Percentiles rank a stretch among this genome's conserved stretches.
These are phyloP conservation scores for Aspergillus ruber DNA, from an alignment of 2,329 filamentous ascomycete genomes.

Conservation along the genomic window DNA sequence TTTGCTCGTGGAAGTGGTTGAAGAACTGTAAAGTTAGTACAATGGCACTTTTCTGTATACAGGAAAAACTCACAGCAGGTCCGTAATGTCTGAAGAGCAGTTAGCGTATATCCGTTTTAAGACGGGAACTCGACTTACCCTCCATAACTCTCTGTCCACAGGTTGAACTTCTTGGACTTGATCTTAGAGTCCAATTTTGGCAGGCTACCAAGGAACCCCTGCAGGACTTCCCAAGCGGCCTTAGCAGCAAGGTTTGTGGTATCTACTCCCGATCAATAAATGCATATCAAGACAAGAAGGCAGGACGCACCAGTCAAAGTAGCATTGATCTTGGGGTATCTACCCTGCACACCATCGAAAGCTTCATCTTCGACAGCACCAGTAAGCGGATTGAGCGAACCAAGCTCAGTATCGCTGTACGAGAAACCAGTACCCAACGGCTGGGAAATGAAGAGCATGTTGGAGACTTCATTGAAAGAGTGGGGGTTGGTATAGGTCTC, in stretches of 20 bases:
- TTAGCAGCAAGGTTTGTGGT: slow-evolving; percentile 53
- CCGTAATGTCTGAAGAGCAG: slow-evolving; percentile 41
- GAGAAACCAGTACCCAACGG: slow-evolving; percentile 51
- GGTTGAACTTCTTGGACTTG: slow-evolving; percentile 49
- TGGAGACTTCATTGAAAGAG: slow-evolving; percentile 54
- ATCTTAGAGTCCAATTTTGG: slow-evolving; percentile 45
- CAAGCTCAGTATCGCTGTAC: slow-evolving; percentile 28
- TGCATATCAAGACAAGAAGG: neutral
- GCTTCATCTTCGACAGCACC: slow-evolving; percentile 42
- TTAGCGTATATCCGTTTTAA: neutral
- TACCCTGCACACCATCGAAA: slow-evolving; percentile 38
- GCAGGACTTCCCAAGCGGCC: slow-evolving; percentile 50
- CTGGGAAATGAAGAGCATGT: slow-evolving; percentile 57
- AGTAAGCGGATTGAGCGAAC: slow-evolving; percentile 38
- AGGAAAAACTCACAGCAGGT: slow-evolving; percentile 30
- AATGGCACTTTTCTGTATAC: neutral
- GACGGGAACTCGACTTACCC: slow-evolving; percentile 28
- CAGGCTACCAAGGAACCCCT: slow-evolving; percentile 48
- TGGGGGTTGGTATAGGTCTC: slow-evolving; percentile 50
- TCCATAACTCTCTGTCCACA: slow-evolving; percentile 53
- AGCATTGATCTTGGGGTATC: slow-evolving; percentile 46
- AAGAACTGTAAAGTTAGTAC: slow-evolving; percentile 40
- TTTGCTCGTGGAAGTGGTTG: slow-evolving; percentile 54
- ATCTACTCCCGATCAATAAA: slow-evolving; percentile 22
- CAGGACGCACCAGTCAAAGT: slow-evolving; percentile 33